Conservation (phyloP, 2,329 filamentous ascomycete genomes). For the Sporothrix globosa region DNA sequence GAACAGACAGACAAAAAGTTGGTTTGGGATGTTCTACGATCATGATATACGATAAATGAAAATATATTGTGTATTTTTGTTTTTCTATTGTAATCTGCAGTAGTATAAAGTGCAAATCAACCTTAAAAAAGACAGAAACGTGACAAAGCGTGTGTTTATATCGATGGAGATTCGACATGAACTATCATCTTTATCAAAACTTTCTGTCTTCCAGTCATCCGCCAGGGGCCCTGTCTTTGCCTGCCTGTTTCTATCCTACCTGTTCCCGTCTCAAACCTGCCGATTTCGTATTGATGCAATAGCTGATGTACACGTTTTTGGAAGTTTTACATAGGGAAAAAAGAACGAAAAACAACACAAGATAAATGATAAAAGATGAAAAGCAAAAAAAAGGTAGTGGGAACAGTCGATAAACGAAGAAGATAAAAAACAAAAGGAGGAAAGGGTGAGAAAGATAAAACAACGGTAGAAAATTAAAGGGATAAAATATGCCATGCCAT, state of each 20-base stretch:
- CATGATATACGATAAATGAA: not conserved
- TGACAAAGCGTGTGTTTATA: not conserved
- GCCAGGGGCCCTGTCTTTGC: constrained; percentile 25
- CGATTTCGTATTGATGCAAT: constrained; percentile 32
- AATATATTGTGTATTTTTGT: not conserved
- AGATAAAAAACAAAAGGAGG: not conserved
- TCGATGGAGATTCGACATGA: not conserved
- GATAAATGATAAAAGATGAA: constrained; percentile 18
- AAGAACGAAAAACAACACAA: not conserved
- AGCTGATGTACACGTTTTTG: constrained; percentile 36
- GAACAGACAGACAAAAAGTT: too few species aligned
- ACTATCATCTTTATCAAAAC: not conserved
- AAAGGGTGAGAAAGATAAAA: constrained; percentile 22
- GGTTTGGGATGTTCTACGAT: too few species aligned
- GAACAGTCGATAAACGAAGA: not conserved
- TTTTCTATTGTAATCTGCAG: constrained; percentile 24
- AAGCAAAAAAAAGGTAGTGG: constrained; percentile 1
- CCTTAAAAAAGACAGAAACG: not conserved
- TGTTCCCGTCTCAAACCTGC: constrained; percentile 3
- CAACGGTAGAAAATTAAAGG: constrained; percentile 27
- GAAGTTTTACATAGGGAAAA: constrained; percentile 31
- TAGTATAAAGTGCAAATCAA: constrained; percentile 22
- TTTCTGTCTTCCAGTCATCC: not conserved
- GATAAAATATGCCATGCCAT: constrained; percentile 13
- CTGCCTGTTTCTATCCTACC: constrained; percentile 3